A percentile compares a stretch with the other conserved stretches of the same genome.
These are phyloP conservation scores for Candida suzukii DNA, from an alignment of 805 yeast genomes.

Conservation along the genomic window DNA sequence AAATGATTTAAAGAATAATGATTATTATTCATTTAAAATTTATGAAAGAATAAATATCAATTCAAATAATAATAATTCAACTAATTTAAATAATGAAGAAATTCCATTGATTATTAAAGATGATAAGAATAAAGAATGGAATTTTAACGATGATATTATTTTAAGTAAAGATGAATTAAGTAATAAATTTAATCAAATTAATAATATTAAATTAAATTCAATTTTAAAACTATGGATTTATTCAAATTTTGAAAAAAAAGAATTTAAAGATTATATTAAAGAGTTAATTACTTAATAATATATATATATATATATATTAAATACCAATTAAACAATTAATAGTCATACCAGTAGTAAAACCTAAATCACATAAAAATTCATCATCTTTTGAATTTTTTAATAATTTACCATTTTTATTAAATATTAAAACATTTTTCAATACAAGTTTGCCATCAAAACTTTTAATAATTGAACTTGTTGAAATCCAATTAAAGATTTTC, in stretches of 20 bases:
- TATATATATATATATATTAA: neutral
- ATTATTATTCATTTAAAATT: slow-evolving; percentile 2
- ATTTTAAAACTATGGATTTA: slow-evolving; percentile 19
- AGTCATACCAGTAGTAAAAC: slow-evolving; percentile 47
- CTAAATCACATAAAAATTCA: slow-evolving; percentile 41
- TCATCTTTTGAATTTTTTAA: slow-evolving; percentile 28
- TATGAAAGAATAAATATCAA: neutral
- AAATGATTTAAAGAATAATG: neutral
- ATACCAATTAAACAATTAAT: slow-evolving; percentile 26
- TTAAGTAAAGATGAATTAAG: slow-evolving; percentile 5
- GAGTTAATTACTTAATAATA: neutral
- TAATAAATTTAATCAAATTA: slow-evolving; percentile 10
- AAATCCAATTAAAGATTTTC: slow-evolving; percentile 49
- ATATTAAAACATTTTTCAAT: slow-evolving; percentile 24
- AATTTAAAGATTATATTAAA: neutral
- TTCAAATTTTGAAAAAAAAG: neutral
- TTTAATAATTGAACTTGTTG: slow-evolving; percentile 30
- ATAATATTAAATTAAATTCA: slow-evolving; percentile 14
- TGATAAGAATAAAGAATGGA: neutral
- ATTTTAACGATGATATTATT: neutral
- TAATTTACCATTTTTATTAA: slow-evolving; percentile 24
- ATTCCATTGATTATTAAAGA: neutral
- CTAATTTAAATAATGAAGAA: neutral
- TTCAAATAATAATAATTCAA: neutral
- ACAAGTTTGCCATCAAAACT: slow-evolving; percentile 8